Evolutionary conservation across 768 basidiomycete species (phyloP), one percentile per base, ranked within the genome.

Genomic region (Psilocybe tampanensis): DNA sequence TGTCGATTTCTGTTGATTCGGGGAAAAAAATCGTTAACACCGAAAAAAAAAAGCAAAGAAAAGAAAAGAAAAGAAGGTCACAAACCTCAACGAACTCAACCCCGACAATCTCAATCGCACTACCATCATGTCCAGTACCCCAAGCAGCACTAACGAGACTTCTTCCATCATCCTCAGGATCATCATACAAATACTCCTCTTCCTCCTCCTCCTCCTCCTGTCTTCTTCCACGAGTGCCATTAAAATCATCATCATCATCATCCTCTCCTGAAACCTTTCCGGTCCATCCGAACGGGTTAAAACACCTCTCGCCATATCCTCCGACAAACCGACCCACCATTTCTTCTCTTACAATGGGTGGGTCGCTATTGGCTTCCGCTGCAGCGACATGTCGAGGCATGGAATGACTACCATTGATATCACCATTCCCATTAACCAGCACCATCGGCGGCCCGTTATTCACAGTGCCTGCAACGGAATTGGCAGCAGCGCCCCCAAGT

Each of bases 101-200:
- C 22, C 74, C 76, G 17, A 91, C 68, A 52, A 92, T 80, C 74
- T 90, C 90, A 63, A 90, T 80, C 22, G 86, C 88, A 63, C 86
- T 85, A 22, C 90, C 90, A 59, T 90, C 89, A 60, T 91, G 90
- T 2, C 86, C 85, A 60, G 81, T 84, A n/a, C 89, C 89, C 90
- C 90, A 90, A 0, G 83, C 83, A 8, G 83, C 86, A 68, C 87
- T 89, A n/a, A 80, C 73, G 62, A 89, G 70, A 9, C 79, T 75
- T 45, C 86, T 70, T 23, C 86, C 86, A 62, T 88, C 87, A 57
- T 88, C 83, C 36, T 80, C 79, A 8, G 74, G 63, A 61, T 71
- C 70, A 50, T 70, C 69, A 41, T 60, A 68, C 23, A 60, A 60
- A 21, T 52, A 47, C 17, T 62, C 64, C 22, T 61, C 64, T 49